phyloP scores from a whole-genome alignment of 2,329 filamentous ascomycete genomes.

The Penicillium hordei region DNA sequence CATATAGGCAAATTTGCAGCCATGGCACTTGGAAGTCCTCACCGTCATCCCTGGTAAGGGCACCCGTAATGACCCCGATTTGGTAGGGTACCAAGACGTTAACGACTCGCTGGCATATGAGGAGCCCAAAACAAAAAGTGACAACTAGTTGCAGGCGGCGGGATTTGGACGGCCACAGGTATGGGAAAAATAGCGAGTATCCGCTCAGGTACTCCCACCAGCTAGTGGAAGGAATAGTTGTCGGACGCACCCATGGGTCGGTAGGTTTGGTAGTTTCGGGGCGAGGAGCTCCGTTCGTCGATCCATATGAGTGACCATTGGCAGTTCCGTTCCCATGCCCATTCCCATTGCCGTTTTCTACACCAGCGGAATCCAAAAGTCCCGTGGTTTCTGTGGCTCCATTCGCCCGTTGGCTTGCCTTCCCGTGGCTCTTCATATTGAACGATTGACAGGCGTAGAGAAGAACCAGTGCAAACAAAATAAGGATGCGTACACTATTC shows the following conservation, averaged over 20 bases:
- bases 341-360: constrained; percentile 47
- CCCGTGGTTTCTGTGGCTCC: constrained; percentile 45
- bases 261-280: constrained; percentile 47
- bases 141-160: constrained; percentile 73
- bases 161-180: constrained; percentile 89
- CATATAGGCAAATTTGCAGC: constrained; percentile 72
- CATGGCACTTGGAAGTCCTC: constrained; percentile 63
- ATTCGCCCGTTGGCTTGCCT: constrained; percentile 35
- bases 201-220: constrained; percentile 97
- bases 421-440: constrained; percentile 47
- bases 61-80: constrained; percentile 75
- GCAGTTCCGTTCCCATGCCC: constrained; percentile 48
- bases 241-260: constrained; percentile 85
- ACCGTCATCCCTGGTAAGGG: constrained; percentile 61
- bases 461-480: constrained; percentile 61
- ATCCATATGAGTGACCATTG: constrained; percentile 54
- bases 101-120: constrained; percentile 76
- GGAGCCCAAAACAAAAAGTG: constrained; percentile 75
- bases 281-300: constrained; percentile 42
- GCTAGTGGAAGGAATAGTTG: constrained; percentile 78
- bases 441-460: constrained; percentile 57
- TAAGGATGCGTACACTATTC: constrained; percentile 65
- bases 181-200: constrained; percentile 92
- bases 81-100: constrained; percentile 85
- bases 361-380: constrained; percentile 41